Evolutionary conservation across 75 land plant genomes (phyloP).

Genomic region (Pinus tabuliformis): DNA sequence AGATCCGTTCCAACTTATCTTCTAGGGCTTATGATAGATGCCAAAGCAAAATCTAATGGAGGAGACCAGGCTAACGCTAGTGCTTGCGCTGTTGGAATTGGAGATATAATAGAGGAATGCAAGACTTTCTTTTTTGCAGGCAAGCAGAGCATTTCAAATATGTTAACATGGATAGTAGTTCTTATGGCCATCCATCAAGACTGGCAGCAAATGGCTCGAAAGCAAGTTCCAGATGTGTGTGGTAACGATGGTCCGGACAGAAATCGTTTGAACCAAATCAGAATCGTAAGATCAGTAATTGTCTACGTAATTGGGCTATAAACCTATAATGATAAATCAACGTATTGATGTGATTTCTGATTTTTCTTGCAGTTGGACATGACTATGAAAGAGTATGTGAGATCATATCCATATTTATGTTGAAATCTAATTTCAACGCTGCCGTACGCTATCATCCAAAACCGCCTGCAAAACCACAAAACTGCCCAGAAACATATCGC

Average conservation of each 20-base stretch:
- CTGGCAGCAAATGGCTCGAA: constrained; percentile 26
- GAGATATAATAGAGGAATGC: constrained; percentile 50
- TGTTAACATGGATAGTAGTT: constrained; percentile 39
- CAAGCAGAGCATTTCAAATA: constrained; percentile 30
- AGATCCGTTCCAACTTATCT: too few relatives aligned
- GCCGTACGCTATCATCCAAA: too few relatives aligned
- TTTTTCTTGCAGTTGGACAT: constrained; percentile 20
- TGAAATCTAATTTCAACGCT: too few relatives aligned
- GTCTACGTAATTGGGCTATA: too few relatives aligned
- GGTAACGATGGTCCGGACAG: neutral
- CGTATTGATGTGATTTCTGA: neutral
- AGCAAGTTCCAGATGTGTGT: constrained; percentile 20
- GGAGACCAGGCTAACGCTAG: constrained; percentile 10
- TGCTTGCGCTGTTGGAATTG: neutral
- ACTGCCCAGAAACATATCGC: too few relatives aligned
- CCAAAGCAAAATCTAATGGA: neutral
- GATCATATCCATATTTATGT: too few relatives aligned
- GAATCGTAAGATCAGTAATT: constrained; percentile 4
- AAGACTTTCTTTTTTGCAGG: constrained; percentile 61
- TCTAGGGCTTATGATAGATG: constrained; percentile 29
- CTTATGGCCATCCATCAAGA: constrained; percentile 22
- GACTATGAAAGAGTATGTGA: constrained; percentile 24
- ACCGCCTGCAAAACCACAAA: too few relatives aligned
- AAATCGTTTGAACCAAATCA: neutral
- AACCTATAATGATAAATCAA: too few relatives aligned